Evolutionary conservation across 306 rosid genomes (phyloP), one percentile per base, ranked within the genome.

Genomic region (Lotus japonicus): DNA sequence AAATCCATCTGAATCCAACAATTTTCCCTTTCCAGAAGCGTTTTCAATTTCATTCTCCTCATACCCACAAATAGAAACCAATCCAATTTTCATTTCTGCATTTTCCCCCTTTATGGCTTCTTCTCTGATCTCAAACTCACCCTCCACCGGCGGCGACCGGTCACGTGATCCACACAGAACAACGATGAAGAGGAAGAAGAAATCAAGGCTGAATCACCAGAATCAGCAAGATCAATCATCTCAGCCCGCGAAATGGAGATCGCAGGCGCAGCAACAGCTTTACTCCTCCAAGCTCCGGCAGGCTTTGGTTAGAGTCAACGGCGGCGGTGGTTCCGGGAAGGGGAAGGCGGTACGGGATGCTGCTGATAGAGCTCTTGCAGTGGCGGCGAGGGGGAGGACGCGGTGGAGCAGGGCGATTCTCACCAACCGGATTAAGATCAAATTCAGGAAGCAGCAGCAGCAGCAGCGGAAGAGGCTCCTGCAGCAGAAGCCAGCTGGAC

Each of bases 331-430:
- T 3, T 44, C 71, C 4, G 62, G 11, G 16, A 51, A 88, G 0
- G 85, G 96, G 0, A 58, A 78, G 12, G 89, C 84, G 3, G 92
- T 95, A 4, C 88, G 96, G 0, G 92, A 90, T 13, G 90, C 91
- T 9, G 99, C 99, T 4, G 95, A 95, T 44, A 83, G 95, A 23
- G 95, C 68, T 4, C 83, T 95, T 5, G 99, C 99, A 7, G 84
- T 70, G 0, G 84, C 99, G 0, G 99, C 99, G 1, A 85, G 74
- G 39, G 99, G 97, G 15, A 86, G 77, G 77, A 85, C 90, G 1
- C 76, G 99, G 15, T 95, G 99, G 99, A 95, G 99, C 79, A 71
- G 97, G 2, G 96, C 99, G 33, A 88, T 95, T 12, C 72, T 95
- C 7, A 31, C 81, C 1, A 85, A 61, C 70, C 80, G 92, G 19